A percentile compares a stretch with the other conserved stretches of the same genome.
Conservation (phyloP, 441 rosid species). For the Eruca vesicaria region DNA sequence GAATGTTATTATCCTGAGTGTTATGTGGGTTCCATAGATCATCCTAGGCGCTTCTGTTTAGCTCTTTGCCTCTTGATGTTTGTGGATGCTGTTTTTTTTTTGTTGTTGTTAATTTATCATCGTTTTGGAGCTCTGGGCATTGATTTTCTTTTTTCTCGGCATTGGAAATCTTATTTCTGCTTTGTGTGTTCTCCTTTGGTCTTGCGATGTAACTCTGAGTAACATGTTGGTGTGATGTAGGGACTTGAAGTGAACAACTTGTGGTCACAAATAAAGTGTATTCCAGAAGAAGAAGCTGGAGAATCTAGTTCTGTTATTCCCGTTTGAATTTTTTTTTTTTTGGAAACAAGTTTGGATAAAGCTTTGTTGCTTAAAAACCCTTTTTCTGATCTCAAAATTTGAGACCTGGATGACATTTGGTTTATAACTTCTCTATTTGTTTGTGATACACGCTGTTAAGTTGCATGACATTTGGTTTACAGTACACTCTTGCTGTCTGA, state of each 20-base stretch:
- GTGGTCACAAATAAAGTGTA: slow-evolving; percentile 21
- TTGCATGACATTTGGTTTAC: slow-evolving; percentile 9
- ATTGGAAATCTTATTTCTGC: neutral
- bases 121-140: neutral
- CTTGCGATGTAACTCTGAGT: neutral
- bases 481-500: neutral
- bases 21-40: neutral
- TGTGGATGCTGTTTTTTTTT: neutral
- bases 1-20: neutral
- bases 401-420: slow-evolving; percentile 5
- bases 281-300: slow-evolving; percentile 25
- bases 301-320: neutral
- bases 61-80: neutral
- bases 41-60: neutral
- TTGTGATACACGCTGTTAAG: slow-evolving; percentile 9
- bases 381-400: neutral
- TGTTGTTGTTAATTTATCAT: neutral
- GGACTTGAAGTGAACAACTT: neutral
- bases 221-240: slow-evolving; percentile 19
- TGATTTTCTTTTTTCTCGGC: slow-evolving; percentile 1
- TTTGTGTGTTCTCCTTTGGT: neutral
- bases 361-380: neutral
- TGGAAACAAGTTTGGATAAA: slow-evolving; percentile 19
- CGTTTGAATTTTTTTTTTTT: slow-evolving; percentile 23
- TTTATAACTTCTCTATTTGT: slow-evolving; percentile 5